Evolutionary conservation across 2,329 filamentous ascomycete genomes (phyloP).

Genomic region (Lecanicillium sp.): DNA sequence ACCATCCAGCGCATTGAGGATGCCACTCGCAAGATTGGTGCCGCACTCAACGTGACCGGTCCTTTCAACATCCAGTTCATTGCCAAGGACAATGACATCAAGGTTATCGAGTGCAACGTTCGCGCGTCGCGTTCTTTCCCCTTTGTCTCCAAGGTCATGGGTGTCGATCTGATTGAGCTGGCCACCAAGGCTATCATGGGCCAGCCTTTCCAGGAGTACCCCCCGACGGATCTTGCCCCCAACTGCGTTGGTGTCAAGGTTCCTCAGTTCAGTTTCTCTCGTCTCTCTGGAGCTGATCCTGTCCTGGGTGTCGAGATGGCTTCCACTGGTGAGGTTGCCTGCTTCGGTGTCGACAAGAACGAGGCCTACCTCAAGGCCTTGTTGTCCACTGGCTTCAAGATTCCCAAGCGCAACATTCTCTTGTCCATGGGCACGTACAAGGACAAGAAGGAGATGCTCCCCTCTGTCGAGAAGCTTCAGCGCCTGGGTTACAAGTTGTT

Average conservation of each 20-base stretch:
- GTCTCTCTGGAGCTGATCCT: slow-evolving; percentile 89
- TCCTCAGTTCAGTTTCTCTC: slow-evolving; percentile 97
- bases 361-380: slow-evolving; percentile 97
- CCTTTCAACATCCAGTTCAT: slow-evolving; percentile 99
- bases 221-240: slow-evolving; percentile 63
- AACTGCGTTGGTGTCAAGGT: slow-evolving; percentile 96
- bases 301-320: slow-evolving; percentile 99
- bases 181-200: slow-evolving; percentile 95
- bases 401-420: slow-evolving; percentile 91
- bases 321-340: slow-evolving; percentile 95
- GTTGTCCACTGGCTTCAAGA: slow-evolving; percentile 90
- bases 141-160: slow-evolving; percentile 98
- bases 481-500: slow-evolving; percentile 92
- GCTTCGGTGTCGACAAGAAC: slow-evolving; percentile 91
- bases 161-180: slow-evolving; percentile 95
- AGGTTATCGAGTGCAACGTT: slow-evolving; percentile 99
- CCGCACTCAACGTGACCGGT: slow-evolving; percentile 89
- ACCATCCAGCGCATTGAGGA: slow-evolving; percentile 90
- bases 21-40: slow-evolving; percentile 89
- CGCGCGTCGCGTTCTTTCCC: slow-evolving; percentile 94
- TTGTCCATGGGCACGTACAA: slow-evolving; percentile 96
- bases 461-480: slow-evolving; percentile 82
- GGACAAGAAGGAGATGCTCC: slow-evolving; percentile 96
- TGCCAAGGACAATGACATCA: slow-evolving; percentile 98
- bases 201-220: slow-evolving; percentile 74